phyloP scores from a whole-genome alignment of 2,329 filamentous ascomycete species.

The Pseudopyricularia cyperi region DNA sequence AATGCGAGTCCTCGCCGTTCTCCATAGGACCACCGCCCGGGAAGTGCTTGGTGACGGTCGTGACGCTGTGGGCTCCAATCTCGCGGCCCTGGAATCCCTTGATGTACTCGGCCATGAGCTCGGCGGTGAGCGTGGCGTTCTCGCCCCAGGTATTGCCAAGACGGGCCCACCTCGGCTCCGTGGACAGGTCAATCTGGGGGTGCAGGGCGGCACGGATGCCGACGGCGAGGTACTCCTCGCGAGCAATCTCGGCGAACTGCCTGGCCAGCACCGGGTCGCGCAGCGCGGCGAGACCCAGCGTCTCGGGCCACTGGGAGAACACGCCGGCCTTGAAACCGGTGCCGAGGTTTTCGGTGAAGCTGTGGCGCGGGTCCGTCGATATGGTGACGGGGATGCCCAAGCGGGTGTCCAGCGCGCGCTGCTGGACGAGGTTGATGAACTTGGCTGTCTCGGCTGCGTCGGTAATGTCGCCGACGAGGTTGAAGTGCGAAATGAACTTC shows the following conservation, averaged over 20 bases:
- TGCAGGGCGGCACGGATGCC: conserved; percentile 32
- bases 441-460: conserved; percentile 21
- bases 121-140: conserved; percentile 25
- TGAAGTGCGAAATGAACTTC: conserved; percentile 8
- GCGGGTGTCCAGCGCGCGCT: conserved; percentile 22
- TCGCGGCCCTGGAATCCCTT: conserved; percentile 31
- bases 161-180: conserved; percentile 36
- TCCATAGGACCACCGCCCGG: conserved; percentile 34
- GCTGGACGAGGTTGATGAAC: conserved; percentile 28
- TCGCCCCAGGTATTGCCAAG: conserved; percentile 33
- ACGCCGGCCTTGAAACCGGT: conserved; percentile 26
- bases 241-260: conserved; percentile 32
- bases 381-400: conserved; percentile 35
- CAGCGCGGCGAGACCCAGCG: conserved; percentile 34
- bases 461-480: conserved; percentile 6
- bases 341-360: conserved; percentile 12
- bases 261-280: conserved; percentile 27
- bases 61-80: conserved; percentile 27
- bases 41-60: conserved; percentile 39
- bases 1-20: conserved; percentile 38
- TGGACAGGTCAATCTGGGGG: conserved; percentile 36
- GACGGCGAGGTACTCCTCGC: conserved; percentile 29
- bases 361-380: conserved; percentile 26
- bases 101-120: conserved; percentile 28
- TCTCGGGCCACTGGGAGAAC: conserved; percentile 38